These are phyloP conservation scores for Ophiocordyceps robertsii DNA, from an alignment of 2,329 filamentous ascomycete genomes.

Conservation along the genomic window DNA sequence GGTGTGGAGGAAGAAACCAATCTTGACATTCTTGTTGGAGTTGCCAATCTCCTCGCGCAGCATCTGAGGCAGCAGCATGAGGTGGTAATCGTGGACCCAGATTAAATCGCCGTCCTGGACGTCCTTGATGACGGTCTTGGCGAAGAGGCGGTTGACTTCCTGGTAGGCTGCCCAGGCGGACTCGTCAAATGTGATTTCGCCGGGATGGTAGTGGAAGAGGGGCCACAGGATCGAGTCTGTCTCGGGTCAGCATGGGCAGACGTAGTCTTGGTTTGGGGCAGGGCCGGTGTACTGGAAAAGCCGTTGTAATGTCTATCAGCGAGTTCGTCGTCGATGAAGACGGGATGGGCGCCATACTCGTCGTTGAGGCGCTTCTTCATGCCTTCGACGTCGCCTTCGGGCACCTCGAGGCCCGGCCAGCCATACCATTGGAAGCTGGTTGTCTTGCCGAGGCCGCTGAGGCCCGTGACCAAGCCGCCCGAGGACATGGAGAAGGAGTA, in stretches of 20 bases:
- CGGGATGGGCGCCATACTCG: constrained; percentile 78
- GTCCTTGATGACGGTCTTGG: constrained; percentile 72
- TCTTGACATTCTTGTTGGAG: constrained; percentile 82
- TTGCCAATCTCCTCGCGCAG: constrained; percentile 76
- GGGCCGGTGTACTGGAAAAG: constrained; percentile 70
- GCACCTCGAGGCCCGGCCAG: constrained; percentile 89
- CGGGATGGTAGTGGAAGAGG: constrained; percentile 95
- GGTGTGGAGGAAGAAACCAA: constrained; percentile 96
- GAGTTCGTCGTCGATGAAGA: constrained; percentile 87
- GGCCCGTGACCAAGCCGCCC: constrained; percentile 82
- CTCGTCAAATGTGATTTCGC: constrained; percentile 96
- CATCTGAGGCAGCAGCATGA: constrained; percentile 95
- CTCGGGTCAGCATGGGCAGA: not conserved
- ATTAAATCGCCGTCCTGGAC: constrained; percentile 88
- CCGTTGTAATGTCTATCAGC: constrained; percentile 96
- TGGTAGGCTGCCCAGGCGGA: constrained; percentile 86
- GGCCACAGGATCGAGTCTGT: constrained; percentile 95
- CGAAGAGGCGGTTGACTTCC: constrained; percentile 86
- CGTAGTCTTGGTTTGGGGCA: not conserved
- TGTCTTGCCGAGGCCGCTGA: constrained; percentile 82
- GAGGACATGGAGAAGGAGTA: constrained; percentile 96
- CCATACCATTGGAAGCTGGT: constrained; percentile 98
- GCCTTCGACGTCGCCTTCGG: constrained; percentile 62
- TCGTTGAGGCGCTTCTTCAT: constrained; percentile 71
- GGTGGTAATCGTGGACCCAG: constrained; percentile 97